Evolutionary conservation across 2,329 filamentous ascomycete species (phyloP).

Genomic region (Diaporthe longicolla): DNA sequence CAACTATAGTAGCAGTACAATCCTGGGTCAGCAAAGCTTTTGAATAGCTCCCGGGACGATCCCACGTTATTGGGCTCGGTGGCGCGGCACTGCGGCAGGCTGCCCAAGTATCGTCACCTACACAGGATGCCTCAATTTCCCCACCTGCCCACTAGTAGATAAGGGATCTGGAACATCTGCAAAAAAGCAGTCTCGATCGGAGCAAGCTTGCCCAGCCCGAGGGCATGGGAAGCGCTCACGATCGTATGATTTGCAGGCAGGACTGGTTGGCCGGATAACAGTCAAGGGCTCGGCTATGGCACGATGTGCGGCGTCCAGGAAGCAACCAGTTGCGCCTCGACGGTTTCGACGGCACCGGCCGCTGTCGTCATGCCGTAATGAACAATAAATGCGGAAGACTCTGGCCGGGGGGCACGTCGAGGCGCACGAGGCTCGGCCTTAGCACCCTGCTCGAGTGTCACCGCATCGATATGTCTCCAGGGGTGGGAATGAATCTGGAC

Average conservation of each 20-base stretch:
- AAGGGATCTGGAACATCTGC: slow-evolving; percentile 16
- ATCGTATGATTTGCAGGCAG: slow-evolving; percentile 21
- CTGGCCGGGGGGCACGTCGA: neutral
- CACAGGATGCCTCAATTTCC: slow-evolving; percentile 17
- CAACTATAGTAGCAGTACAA: neutral
- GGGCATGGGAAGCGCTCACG: slow-evolving; percentile 5
- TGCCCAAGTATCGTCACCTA: slow-evolving; percentile 11
- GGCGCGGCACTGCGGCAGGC: slow-evolving; percentile 28
- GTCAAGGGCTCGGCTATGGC: slow-evolving; percentile 4
- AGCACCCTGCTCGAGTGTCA: slow-evolving; percentile 20
- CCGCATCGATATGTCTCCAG: slow-evolving; percentile 14
- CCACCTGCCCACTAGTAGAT: slow-evolving; percentile 19
- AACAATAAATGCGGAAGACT: neutral
- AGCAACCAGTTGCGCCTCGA: neutral
- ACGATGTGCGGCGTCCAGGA: neutral
- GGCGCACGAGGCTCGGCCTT: slow-evolving; percentile 28
- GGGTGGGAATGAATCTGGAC: slow-evolving; percentile 15
- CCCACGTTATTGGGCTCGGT: slow-evolving; percentile 21
- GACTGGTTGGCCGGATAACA: neutral
- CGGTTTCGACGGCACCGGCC: slow-evolving; percentile 18
- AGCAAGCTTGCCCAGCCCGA: neutral
- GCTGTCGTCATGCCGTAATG: slow-evolving; percentile 28
- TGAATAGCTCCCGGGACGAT: slow-evolving; percentile 29
- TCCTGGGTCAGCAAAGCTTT: slow-evolving; percentile 1
- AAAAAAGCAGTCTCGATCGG: slow-evolving; percentile 15